These are phyloP conservation scores for Asclepias syriaca DNA, from an alignment of 257 asterid genomes.

Conservation along the genomic window DNA sequence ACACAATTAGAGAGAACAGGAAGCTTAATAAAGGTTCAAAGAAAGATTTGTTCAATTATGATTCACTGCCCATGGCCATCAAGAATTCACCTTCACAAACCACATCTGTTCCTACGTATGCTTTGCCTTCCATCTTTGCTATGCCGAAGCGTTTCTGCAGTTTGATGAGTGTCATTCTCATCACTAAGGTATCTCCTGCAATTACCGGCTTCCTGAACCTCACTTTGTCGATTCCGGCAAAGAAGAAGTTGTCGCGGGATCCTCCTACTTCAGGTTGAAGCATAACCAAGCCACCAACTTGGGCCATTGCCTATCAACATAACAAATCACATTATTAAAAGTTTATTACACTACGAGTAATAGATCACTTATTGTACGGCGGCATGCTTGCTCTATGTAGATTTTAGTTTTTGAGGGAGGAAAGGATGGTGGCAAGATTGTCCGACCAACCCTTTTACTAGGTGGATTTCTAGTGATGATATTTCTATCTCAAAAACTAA, in stretches of 20 bases:
- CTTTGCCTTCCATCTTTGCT: conserved; percentile 92
- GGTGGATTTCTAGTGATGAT: too few species aligned
- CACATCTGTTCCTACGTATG: conserved; percentile 80
- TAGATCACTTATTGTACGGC: neutral
- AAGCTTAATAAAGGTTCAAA: neutral
- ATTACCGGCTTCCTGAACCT: conserved; percentile 79
- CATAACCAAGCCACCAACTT: conserved; percentile 88
- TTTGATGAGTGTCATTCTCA: conserved; percentile 79
- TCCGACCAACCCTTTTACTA: neutral
- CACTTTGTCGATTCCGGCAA: conserved; percentile 88
- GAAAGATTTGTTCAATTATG: conserved; percentile 5
- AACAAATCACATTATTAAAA: neutral
- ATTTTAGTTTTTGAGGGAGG: neutral
- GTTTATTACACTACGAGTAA: conserved; percentile 9
- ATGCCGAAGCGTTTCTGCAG: conserved; percentile 83
- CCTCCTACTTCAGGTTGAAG: conserved; percentile 90
- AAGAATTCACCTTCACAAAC: conserved; percentile 94
- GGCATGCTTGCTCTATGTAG: neutral
- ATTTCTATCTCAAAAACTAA: neutral
- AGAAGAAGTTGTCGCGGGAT: conserved; percentile 66
- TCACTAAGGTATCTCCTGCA: conserved; percentile 85
- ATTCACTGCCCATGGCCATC: conserved; percentile 73
- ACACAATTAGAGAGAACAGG: neutral
- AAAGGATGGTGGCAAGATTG: neutral
- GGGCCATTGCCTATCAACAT: conserved; percentile 83